Evolutionary conservation across 2,329 filamentous ascomycete genomes (phyloP).

Genomic region (Hypoxylon rubiginosum): DNA sequence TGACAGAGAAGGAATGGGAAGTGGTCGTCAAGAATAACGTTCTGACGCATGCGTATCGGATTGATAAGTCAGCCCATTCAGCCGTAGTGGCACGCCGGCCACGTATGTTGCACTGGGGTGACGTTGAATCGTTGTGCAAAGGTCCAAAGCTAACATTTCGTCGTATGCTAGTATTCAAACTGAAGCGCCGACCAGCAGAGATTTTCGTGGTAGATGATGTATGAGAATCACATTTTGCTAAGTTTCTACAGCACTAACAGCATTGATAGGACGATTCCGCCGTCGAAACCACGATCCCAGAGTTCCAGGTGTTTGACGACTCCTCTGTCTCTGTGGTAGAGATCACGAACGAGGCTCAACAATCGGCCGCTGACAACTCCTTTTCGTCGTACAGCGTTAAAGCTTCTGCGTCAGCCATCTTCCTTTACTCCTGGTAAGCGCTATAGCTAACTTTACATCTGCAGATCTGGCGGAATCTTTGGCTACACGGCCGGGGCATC

Average conservation of each 20-base stretch:
- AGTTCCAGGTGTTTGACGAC: conserved; percentile 12
- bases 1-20: conserved; percentile 16
- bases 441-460: neutral
- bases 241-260: neutral
- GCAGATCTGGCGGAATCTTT: conserved; percentile 9
- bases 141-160: neutral
- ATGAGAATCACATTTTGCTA: too few relatives aligned
- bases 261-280: neutral
- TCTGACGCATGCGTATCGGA: conserved; percentile 12
- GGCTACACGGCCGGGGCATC: conserved; percentile 7
- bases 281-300: conserved; percentile 9
- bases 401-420: conserved; percentile 7
- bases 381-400: conserved; percentile 15
- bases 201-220: neutral
- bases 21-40: conserved; percentile 12
- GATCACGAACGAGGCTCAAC: conserved; percentile 12
- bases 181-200: neutral
- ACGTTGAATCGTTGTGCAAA: neutral
- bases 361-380: conserved; percentile 12
- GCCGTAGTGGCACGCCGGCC: conserved; percentile 8
- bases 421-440: neutral
- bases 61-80: conserved; percentile 3
- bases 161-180: neutral
- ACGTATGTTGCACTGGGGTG: neutral
- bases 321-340: conserved; percentile 14